These are phyloP conservation scores for Paraphaeosphaeria sporulosa DNA, from an alignment of 2,329 filamentous ascomycete species.

Conservation along the genomic window DNA sequence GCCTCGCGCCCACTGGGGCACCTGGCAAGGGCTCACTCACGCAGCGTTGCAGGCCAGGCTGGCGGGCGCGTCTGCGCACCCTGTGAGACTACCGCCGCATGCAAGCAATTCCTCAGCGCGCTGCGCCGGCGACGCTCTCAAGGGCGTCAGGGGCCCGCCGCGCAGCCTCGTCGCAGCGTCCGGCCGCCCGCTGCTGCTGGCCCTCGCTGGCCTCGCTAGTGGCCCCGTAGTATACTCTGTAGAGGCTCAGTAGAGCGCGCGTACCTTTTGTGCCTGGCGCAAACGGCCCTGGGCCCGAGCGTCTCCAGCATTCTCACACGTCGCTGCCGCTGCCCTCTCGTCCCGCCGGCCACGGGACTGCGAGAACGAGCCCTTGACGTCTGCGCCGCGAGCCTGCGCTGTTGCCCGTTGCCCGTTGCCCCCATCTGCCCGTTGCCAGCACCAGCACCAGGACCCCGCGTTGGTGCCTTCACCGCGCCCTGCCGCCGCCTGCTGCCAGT, in stretches of 20 bases:
- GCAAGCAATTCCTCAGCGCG: constrained; percentile 9
- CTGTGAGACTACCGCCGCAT: constrained; percentile 10
- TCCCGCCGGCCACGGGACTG: constrained; percentile 27
- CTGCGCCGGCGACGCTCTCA: neutral
- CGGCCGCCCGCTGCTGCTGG: neutral
- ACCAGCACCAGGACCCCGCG: neutral
- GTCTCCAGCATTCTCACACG: constrained; percentile 13
- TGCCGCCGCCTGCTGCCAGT: neutral
- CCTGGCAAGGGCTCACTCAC: neutral
- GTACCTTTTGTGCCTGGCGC: constrained; percentile 6
- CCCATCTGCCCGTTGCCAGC: neutral
- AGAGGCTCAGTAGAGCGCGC: neutral
- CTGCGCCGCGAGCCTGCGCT: neutral
- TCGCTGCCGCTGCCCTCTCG: constrained; percentile 23
- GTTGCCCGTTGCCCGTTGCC: neutral
- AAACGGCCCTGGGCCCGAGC: constrained; percentile 15
- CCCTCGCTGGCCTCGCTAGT: neutral
- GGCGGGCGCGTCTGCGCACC: too few relatives aligned
- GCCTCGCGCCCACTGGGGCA: constrained; percentile 10
- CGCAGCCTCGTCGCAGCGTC: neutral
- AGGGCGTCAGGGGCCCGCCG: neutral
- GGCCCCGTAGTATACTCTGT: neutral
- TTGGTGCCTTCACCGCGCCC: neutral
- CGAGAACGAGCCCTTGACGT: too few relatives aligned
- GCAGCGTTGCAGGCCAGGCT: neutral